These are phyloP conservation scores for Calonectria montana DNA, from an alignment of 2,329 filamentous ascomycete genomes.

Conservation along the genomic window DNA sequence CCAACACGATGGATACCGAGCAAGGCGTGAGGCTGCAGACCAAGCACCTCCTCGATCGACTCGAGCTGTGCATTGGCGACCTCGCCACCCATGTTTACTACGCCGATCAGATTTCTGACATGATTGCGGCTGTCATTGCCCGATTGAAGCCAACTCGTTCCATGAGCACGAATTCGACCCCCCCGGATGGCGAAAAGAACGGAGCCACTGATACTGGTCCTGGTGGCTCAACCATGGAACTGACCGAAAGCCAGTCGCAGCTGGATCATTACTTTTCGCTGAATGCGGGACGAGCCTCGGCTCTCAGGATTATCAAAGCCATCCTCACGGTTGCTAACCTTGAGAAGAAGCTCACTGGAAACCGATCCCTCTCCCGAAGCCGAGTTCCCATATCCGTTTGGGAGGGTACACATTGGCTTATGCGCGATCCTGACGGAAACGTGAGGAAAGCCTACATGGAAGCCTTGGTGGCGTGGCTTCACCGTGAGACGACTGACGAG, in stretches of 20 bases:
- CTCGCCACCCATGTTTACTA: conserved; percentile 97
- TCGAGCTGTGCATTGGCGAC: conserved; percentile 89
- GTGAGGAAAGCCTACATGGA: conserved; percentile 90
- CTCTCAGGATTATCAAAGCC: conserved; percentile 82
- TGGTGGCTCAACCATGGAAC: conserved; percentile 51
- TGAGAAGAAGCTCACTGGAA: conserved; percentile 67
- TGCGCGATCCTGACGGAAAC: conserved; percentile 80
- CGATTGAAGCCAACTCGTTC: conserved; percentile 76
- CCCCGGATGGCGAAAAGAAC: conserved; percentile 61
- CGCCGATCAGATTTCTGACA: conserved; percentile 93
- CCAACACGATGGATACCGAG: conserved; percentile 46
- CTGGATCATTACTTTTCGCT: conserved; percentile 66
- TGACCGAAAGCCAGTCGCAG: conserved; percentile 57
- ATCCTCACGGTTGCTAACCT: conserved; percentile 86
- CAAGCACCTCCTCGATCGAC: conserved; percentile 73
- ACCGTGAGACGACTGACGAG: conserved; percentile 77
- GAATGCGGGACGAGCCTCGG: conserved; percentile 68
- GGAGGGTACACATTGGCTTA: conserved; percentile 96
- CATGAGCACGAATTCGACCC: conserved; percentile 53
- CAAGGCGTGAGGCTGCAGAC: conserved; percentile 58
- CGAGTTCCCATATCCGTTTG: conserved; percentile 84
- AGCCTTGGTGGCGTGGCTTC: conserved; percentile 85
- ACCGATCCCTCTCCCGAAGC: conserved; percentile 75
- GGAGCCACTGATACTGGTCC: conserved; percentile 49
- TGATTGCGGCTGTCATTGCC: conserved; percentile 84